Base-by-base conservation (phyloP, 768 basidiomycete genomes). In the Clathrus columnatus region DNA sequence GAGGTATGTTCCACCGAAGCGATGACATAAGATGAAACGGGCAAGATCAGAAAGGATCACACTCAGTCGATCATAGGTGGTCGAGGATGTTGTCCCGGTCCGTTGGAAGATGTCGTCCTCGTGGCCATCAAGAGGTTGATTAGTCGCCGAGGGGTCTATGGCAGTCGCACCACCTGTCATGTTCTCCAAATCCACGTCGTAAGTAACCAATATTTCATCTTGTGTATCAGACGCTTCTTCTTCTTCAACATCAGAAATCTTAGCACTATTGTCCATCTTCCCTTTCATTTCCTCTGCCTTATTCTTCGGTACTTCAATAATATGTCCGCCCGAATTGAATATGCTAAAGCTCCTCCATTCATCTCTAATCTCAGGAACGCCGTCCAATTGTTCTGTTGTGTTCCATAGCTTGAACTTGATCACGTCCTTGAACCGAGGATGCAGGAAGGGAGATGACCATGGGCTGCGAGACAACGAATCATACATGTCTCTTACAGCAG, bases 331-430 rank as follows among this genome's bases (percentile, higher is more conserved):
- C 2, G 88, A 91, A 67, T 93, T 94, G 76, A 97, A 96, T 7
- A 96, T 72, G 36, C 84, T 83, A 63, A 87, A 78, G 18, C 75
- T 75, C 52, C 95, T 76, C 95, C 95, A 99, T 65, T 94, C 90
- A 49, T 90, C 81, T 62, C 83, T 84, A 44, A 98, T 73, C 68
- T 99, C 95, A 0, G 88, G 84, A 2, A 95, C 75, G 30, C 87
- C 87, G 62, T 98, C 95, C 48, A 98, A 74, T 64, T 97, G 94
- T 62, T 95, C 94, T 0, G 94, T 97, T 28, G 95, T 97, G 67
- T 98, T 98, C 95, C 95, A 99, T 61, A 97, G 76, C 67, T 87
- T 91, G 76, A 99, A 99, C 67, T 89, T 83, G 67, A 99, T 86
- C 43, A 91, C 81, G 58, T 92, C 88, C 63, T 85, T 83, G 75